A percentile compares a stretch with the other conserved stretches of the same genome.
These are phyloP conservation scores for Xylaria bambusicola DNA, from an alignment of 495 filamentous ascomycete species.

Conservation along the genomic window DNA sequence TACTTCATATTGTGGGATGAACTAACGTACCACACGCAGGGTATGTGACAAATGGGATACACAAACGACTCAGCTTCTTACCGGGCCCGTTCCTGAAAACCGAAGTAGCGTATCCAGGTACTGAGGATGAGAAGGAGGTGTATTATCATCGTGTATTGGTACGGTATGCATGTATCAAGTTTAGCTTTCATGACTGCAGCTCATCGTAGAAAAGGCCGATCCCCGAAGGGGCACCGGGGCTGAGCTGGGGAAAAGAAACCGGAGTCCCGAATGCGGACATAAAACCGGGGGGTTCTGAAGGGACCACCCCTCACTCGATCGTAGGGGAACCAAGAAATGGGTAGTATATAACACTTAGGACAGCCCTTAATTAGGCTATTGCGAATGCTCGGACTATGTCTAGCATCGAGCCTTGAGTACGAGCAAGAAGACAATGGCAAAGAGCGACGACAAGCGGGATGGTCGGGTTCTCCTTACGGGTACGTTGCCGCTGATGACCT, in stretches of 20 bases:
- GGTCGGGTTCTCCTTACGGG: constrained; percentile 34
- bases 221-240: neutral
- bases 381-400: neutral
- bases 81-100: too few relatives aligned
- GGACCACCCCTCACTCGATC: neutral
- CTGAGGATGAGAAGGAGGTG: too few relatives aligned
- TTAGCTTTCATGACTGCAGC: neutral
- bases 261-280: constrained; percentile 3
- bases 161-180: neutral
- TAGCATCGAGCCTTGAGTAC: neutral
- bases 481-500: constrained; percentile 3
- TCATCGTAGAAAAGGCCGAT: neutral
- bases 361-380: neutral
- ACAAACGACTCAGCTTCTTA: too few relatives aligned
- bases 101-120: too few relatives aligned
- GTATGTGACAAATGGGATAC: too few relatives aligned
- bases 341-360: neutral
- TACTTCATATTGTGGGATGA: too few relatives aligned
- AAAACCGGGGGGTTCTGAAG: too few relatives aligned
- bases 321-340: too few relatives aligned
- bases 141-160: neutral
- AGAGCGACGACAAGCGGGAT: neutral
- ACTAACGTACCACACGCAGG: too few relatives aligned
- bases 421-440: neutral
- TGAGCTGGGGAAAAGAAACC: constrained; percentile 2